Percentiles rank a stretch among this genome's conserved stretches.
phyloP scores from a whole-genome alignment of 768 basidiomycete genomes.

The Trametes cubensis region DNA sequence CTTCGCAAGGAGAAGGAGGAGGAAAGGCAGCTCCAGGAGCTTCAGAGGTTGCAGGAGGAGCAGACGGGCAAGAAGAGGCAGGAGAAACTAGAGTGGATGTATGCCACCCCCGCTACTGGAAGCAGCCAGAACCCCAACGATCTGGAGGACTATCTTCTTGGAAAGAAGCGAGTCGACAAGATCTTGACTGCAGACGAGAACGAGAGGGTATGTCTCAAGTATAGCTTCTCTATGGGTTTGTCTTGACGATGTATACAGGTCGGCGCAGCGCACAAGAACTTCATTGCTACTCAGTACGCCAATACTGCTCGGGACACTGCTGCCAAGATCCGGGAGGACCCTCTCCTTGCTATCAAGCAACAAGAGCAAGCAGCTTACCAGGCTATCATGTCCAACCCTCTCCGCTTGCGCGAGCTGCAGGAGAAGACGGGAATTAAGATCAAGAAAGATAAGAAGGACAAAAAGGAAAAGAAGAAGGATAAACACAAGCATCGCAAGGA shows the following conservation, averaged over 20 bases:
- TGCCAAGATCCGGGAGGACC: constrained; percentile 95
- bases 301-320: constrained; percentile 87
- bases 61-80: constrained; percentile 93
- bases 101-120: constrained; percentile 95
- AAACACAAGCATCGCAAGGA: constrained; percentile 36
- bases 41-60: constrained; percentile 93
- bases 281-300: constrained; percentile 94
- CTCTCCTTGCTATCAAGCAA: constrained; percentile 95
- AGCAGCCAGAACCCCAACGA: constrained; percentile 85
- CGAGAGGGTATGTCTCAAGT: constrained; percentile 61
- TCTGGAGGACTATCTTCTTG: constrained; percentile 93
- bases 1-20: constrained; percentile 98
- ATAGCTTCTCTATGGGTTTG: not conserved
- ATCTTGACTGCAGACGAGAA: constrained; percentile 91
- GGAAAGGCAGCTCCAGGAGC: constrained; percentile 93
- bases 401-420: constrained; percentile 80
- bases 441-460: constrained; percentile 73
- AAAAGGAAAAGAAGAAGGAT: constrained; percentile 62
- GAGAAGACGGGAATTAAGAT: constrained; percentile 79
- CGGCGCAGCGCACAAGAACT: constrained; percentile 87
- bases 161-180: constrained; percentile 98
- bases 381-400: constrained; percentile 81
- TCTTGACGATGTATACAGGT: constrained; percentile 47
- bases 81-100: constrained; percentile 99
- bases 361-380: constrained; percentile 95